Evolutionary conservation across 306 rosid species (phyloP), one percentile per base, ranked within the genome.

Genomic region (Boehmeria nivea): DNA sequence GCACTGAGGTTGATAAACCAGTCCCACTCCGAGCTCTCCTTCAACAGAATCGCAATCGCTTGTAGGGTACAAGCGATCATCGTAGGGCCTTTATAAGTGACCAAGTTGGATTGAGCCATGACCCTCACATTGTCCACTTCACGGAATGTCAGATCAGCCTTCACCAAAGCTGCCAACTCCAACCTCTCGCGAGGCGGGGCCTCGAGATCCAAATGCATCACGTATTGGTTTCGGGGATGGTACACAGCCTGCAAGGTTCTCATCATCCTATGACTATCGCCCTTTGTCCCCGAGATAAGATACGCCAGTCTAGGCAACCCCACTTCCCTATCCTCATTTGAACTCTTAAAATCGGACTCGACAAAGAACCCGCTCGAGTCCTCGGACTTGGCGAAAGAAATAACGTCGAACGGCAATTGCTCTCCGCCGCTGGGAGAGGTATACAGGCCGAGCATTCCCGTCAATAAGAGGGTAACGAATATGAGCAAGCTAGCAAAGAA

Each of bases 1-100:
- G 99, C 99, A 77, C 99, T 91, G 51, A 91, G 89, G 64, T 91
- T 91, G 69, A 91, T 81, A 62, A 91, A 85, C 96, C 96, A 91
- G 77, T 91, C 79, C 85, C 85, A 79, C 28, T 79, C 74, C 31
- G 51, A 43, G 67, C 85, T 79, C 76, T 91, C 96, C 75, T 72
- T 84, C 94, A 91, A 76, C 44, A 91, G 67, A 70, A 91, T 79
- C 19, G 99, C 78, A 64, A 91, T 83, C 1, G 99, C 99, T 81
- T 91, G 99, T 43, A 91, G 87, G 28, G 99, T 91, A 61, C 87
- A 84, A 69, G 99, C 99, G 64, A 91, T 87, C 99, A 91, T 91
- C 0, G 96, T 85, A 51, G 99, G 99, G 54, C 99, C 99, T 71
- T 91, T 91, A 59, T 91, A 93, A 24, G 99, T 93, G 43, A 91